A percentile compares a stretch with the other conserved stretches of the same genome.
phyloP scores from a whole-genome alignment of 2,329 filamentous ascomycete species.

The Microsporum audouinii region DNA sequence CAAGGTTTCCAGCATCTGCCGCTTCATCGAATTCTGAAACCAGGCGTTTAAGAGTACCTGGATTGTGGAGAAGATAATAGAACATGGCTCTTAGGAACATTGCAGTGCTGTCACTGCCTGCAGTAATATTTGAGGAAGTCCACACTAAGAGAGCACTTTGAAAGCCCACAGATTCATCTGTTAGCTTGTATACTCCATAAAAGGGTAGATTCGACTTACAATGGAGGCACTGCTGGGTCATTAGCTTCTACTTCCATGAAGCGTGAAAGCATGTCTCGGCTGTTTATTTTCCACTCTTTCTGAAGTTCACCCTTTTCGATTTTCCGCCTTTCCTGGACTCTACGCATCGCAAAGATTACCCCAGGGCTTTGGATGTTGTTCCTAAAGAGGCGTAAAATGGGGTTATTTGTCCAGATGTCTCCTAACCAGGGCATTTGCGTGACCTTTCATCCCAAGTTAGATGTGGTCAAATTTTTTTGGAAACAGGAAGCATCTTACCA shows the following conservation, averaged over 20 bases:
- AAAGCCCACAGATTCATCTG: conserved; percentile 52
- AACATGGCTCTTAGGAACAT: conserved; percentile 62
- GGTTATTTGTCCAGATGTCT: conserved; percentile 60
- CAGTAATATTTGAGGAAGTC: conserved; percentile 49
- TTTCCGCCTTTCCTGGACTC: conserved; percentile 56
- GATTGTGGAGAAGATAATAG: conserved; percentile 60
- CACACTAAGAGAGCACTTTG: conserved; percentile 61
- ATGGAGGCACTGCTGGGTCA: conserved; percentile 20
- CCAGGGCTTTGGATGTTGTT: conserved; percentile 56
- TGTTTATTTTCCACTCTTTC: conserved; percentile 25
- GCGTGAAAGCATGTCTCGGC: conserved; percentile 33
- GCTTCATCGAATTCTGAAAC: conserved; percentile 33
- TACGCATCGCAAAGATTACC: conserved; percentile 57
- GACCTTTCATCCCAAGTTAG: conserved; percentile 35
- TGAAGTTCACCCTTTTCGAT: conserved; percentile 38
- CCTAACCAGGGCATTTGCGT: conserved; percentile 67
- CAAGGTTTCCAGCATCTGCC: conserved; percentile 51
- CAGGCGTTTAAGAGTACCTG: conserved; percentile 21
- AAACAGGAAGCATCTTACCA: neutral
- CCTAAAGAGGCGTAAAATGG: conserved; percentile 56
- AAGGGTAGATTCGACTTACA: conserved; percentile 33
- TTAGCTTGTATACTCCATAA: conserved; percentile 58
- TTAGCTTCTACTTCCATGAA: conserved; percentile 20
- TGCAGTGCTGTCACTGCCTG: conserved; percentile 68
- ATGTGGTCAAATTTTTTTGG: neutral